Evolutionary conservation across 192 early-diverging fungal genomes (phyloP).

Genomic region (Linderina pennispora): DNA sequence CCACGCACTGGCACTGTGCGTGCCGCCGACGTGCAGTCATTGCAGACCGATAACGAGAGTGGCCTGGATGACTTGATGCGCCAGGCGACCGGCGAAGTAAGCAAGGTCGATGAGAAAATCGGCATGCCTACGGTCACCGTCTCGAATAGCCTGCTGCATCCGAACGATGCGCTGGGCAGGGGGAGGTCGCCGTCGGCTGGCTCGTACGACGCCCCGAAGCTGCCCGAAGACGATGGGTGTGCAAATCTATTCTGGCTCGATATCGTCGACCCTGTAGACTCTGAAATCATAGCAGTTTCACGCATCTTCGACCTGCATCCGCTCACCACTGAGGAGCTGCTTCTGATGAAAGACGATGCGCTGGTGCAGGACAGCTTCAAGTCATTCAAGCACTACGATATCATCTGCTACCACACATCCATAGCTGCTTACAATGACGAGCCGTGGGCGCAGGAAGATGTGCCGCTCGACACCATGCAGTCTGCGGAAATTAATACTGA

Average conservation of each 20-base stretch:
- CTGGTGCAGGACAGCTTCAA: constrained; percentile 79
- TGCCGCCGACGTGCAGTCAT: constrained; percentile 47
- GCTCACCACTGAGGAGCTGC: constrained; percentile 84
- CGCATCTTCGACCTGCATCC: constrained; percentile 82
- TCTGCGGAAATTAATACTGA: not conserved
- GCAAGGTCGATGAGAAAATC: too few species aligned
- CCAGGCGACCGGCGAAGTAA: constrained; percentile 10
- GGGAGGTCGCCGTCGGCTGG: too few species aligned
- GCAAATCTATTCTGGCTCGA: constrained; percentile 62
- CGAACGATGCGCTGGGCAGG: constrained; percentile 23
- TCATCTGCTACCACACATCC: constrained; percentile 69
- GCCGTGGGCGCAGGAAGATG: constrained; percentile 13
- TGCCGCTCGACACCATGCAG: not conserved
- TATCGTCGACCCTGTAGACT: constrained; percentile 53
- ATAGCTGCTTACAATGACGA: too few species aligned
- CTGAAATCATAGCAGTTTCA: constrained; percentile 53
- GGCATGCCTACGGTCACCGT: too few species aligned
- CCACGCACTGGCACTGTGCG: constrained; percentile 55
- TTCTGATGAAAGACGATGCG: constrained; percentile 59
- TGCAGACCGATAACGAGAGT: constrained; percentile 39
- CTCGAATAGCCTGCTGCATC: constrained; percentile 27
- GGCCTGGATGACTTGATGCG: constrained; percentile 32
- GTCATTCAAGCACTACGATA: constrained; percentile 83
- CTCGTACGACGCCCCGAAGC: constrained; percentile 18
- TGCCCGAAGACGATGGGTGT: constrained; percentile 44